Evolutionary conservation across 306 rosid species (phyloP), one percentile per base, ranked within the genome.

Genomic region (Citrullus amarus): DNA sequence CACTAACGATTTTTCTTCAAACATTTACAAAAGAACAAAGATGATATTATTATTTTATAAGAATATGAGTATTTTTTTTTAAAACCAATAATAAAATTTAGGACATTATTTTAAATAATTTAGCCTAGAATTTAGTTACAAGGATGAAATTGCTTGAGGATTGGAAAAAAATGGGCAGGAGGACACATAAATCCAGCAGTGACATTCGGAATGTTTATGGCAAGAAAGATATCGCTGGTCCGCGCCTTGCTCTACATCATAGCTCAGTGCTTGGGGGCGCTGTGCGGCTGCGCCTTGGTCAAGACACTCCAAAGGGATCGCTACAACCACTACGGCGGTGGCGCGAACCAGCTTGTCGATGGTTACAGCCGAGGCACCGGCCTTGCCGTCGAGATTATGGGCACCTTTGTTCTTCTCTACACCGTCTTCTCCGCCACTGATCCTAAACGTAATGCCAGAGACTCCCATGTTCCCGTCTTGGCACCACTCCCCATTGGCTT

Each of bases 401-500:
- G 87, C 10, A 86, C 89, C 20, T 86, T 86, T 48, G 83, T 86
- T 32, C 89, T 86, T 70, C 87, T 86, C 55, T 86, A 86, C 84
- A 86, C 86, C 0, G 89, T 86, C 70, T 86, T 86, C 83, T 80
- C 89, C 14, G 89, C 89, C 28, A 86, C 87, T 10, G 89, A 86
- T 20, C 89, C 89, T 20, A 84, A 86, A 66, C 76, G 87, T 22
- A 86, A 48, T 28, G 89, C 87, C 2, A 80, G 87, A 54, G 86
- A 86, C 28, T 86, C 89, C 20, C 68, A 86, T 48, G 86, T 86
- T 72, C 77, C 77, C 25, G 72, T 84, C 1, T 75, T 86, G 81
- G 89, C 89, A 59, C 89, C 89, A 48, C 87, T 86, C 9, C 89
- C 89, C 59, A 86, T 86, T 39, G 89, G 89, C 62, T 86, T 86